These are phyloP conservation scores for Sideroxylon spinosum DNA, from an alignment of 179 eudicot genomes.

Conservation along the genomic window DNA sequence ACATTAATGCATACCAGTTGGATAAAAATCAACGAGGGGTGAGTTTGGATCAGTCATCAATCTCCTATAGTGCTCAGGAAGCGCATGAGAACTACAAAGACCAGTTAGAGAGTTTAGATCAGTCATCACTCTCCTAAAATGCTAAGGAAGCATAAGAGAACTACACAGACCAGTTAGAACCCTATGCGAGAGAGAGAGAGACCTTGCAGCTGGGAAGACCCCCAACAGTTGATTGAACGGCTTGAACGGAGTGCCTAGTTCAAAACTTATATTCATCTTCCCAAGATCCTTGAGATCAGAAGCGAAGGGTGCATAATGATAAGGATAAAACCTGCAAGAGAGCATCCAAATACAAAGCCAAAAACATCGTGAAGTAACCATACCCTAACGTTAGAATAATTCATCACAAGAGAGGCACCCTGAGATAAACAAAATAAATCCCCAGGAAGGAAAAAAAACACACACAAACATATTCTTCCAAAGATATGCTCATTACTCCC, in stretches of 20 bases:
- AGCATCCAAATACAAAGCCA: too few relatives aligned
- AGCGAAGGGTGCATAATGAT: constrained; percentile 99
- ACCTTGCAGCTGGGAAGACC: constrained; percentile 99
- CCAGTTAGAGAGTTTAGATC: too few relatives aligned
- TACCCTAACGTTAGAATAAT: too few relatives aligned
- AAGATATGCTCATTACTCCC: too few relatives aligned
- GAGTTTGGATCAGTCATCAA: constrained; percentile 84
- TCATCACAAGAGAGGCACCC: too few relatives aligned
- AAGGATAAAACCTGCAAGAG: constrained; percentile 88
- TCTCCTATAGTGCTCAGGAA: constrained; percentile 76
- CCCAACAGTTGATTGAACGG: constrained; percentile 95
- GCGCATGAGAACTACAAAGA: constrained; percentile 81
- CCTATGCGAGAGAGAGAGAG: constrained; percentile 8
- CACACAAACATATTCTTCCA: too few relatives aligned
- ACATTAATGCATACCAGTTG: constrained; percentile 45
- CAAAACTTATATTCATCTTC: constrained; percentile 60
- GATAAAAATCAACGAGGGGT: constrained; percentile 89
- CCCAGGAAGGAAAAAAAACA: too few relatives aligned
- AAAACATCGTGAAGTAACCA: background rate
- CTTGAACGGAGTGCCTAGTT: constrained; percentile 83
- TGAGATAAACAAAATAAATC: too few relatives aligned
- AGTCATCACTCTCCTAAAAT: too few relatives aligned
- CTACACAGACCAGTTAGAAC: constrained; percentile 26
- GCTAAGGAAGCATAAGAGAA: too few relatives aligned
- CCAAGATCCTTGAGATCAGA: constrained; percentile 82